Conservation (phyloP, 345 rosid genomes). For the Xanthoceras sorbifolium region DNA sequence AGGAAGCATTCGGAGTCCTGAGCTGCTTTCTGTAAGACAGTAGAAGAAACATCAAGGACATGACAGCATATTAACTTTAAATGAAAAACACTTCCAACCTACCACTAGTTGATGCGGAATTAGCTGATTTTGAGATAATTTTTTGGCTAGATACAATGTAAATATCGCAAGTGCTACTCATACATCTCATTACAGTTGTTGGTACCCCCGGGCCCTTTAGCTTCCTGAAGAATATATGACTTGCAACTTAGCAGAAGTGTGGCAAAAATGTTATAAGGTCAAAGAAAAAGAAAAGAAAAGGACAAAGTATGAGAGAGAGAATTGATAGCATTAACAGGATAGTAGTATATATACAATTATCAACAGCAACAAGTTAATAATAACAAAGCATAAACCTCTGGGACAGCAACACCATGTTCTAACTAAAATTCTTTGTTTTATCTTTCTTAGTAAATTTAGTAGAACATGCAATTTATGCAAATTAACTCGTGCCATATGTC, state of each 20-base stretch:
- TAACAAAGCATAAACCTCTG: not conserved
- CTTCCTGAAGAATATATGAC: conserved; percentile 39
- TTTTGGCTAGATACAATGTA: conserved; percentile 51
- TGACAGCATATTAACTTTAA: not conserved
- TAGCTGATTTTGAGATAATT: conserved; percentile 51
- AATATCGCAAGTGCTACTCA: conserved; percentile 54
- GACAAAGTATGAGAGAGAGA: not conserved
- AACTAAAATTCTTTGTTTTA: not conserved
- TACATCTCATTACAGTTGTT: conserved; percentile 43
- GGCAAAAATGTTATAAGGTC: not conserved
- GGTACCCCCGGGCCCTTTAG: conserved; percentile 58
- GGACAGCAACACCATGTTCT: not conserved
- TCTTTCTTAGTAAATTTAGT: not conserved
- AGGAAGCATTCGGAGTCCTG: conserved; percentile 14
- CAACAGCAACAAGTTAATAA: not conserved
- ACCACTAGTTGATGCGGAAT: conserved; percentile 34
- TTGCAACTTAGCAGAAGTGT: conserved; percentile 8
- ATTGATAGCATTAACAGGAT: not conserved
- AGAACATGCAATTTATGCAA: not conserved
- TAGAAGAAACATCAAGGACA: conserved; percentile 17
- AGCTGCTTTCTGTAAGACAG: conserved; percentile 26
- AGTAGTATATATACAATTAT: not conserved
- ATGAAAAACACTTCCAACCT: conserved; percentile 20
- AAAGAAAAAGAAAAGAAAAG: not conserved
- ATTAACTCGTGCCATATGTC: not conserved